These are phyloP conservation scores for Astragalus membranaceus DNA, from an alignment of 306 rosid genomes.

Conservation along the genomic window DNA sequence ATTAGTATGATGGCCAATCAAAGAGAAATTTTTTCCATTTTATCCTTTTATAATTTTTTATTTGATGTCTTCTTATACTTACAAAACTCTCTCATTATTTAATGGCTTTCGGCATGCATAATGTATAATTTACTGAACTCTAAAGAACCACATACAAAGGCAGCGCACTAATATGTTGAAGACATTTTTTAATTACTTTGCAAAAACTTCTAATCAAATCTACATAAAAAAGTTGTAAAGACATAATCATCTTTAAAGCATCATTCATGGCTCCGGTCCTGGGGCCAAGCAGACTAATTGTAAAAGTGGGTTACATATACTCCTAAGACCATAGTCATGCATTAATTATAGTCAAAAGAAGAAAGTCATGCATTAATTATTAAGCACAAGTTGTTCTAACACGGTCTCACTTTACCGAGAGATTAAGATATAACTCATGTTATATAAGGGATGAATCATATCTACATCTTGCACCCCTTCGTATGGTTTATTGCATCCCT, in stretches of 20 bases:
- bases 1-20: conserved; percentile 2
- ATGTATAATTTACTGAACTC: background rate
- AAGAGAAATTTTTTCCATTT: conserved; percentile 1
- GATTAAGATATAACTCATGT: no score
- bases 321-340: no score
- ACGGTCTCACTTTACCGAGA: no score
- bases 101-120: background rate
- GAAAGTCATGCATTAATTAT: no score
- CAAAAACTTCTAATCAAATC: background rate
- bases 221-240: background rate
- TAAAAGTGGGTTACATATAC: no score
- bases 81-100: background rate
- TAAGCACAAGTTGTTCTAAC: no score
- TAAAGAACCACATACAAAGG: background rate
- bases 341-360: no score
- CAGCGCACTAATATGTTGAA: conserved; percentile 11
- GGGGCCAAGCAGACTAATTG: background rate
- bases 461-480: no score
- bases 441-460: no score
- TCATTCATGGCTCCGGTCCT: background rate
- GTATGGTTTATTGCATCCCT: no score
- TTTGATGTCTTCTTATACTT: background rate
- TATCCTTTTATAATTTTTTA: background rate
- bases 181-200: background rate
- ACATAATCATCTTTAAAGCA: background rate